Evolutionary conservation across 768 basidiomycete genomes (phyloP).

Genomic region (Fistulinella prunicolor): DNA sequence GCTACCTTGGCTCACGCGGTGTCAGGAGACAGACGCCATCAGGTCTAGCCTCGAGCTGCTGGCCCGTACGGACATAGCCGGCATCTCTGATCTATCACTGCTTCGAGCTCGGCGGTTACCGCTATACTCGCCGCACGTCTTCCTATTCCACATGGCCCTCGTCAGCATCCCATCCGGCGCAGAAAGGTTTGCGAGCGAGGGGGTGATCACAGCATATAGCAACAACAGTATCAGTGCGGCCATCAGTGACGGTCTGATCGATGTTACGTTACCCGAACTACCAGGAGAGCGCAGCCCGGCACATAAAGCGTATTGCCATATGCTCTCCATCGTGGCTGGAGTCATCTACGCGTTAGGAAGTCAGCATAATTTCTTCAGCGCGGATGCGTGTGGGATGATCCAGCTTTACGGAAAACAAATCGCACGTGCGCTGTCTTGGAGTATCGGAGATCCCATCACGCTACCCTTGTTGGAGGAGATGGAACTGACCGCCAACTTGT

Average conservation of each 20-base stretch:
- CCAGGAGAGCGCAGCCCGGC: conserved; percentile 76
- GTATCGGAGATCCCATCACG: conserved; percentile 73
- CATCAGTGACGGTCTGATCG: conserved; percentile 73
- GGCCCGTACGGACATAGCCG: conserved; percentile 63
- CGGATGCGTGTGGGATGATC: conserved; percentile 82
- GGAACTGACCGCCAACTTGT: conserved; percentile 74
- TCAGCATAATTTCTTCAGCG: conserved; percentile 75
- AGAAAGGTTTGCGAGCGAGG: conserved; percentile 82
- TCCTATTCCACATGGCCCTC: conserved; percentile 84
- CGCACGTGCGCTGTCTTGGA: conserved; percentile 75
- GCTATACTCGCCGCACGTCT: conserved; percentile 72
- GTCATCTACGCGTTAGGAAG: conserved; percentile 62
- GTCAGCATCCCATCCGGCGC: conserved; percentile 75
- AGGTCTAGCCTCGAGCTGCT: conserved; percentile 72
- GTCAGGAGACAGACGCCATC: conserved; percentile 80
- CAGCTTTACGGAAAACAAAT: conserved; percentile 85
- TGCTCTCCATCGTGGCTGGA: conserved; percentile 76
- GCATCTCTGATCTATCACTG: conserved; percentile 62
- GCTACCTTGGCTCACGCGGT: conserved; percentile 71
- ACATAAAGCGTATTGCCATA: conserved; percentile 78
- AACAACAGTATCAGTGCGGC: conserved; percentile 75
- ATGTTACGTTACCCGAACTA: conserved; percentile 62
- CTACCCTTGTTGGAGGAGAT: conserved; percentile 78
- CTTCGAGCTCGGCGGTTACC: conserved; percentile 62
- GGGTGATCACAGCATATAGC: conserved; percentile 76